Conservation (phyloP, 1,284 basidiomycete species). For the Tilletiopsis washingtonensis region DNA sequence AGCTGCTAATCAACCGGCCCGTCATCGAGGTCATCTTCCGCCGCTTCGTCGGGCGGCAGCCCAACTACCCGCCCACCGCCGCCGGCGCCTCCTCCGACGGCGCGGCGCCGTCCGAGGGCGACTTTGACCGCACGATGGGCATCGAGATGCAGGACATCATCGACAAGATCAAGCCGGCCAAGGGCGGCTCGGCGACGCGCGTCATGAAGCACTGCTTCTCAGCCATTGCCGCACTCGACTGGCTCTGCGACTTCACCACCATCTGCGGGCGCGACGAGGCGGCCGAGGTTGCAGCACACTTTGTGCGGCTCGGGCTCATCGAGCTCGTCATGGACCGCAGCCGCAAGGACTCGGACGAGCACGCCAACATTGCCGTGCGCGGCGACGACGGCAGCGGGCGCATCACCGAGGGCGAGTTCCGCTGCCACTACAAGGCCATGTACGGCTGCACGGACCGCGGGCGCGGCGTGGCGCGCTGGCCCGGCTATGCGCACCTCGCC, state of each 20-base stretch:
- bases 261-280: conserved; percentile 93
- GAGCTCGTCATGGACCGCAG: conserved; percentile 59
- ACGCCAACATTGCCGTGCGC: conserved; percentile 26
- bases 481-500: conserved; percentile 8
- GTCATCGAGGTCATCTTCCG: conserved; percentile 93
- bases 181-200: conserved; percentile 33
- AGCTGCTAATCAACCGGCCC: conserved; percentile 87
- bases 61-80: conserved; percentile 13
- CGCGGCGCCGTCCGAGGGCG: conserved; percentile 3
- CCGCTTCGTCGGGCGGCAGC: conserved; percentile 71
- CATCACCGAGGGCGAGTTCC: conserved; percentile 61
- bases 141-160: conserved; percentile 57
- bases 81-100: not conserved
- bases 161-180: conserved; percentile 50
- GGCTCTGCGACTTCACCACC: conserved; percentile 95
- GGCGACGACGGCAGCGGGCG: conserved; percentile 31
- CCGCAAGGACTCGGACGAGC: conserved; percentile 30
- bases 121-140: conserved; percentile 51
- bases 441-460: conserved; percentile 92
- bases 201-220: conserved; percentile 76
- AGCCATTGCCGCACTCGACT: conserved; percentile 79
- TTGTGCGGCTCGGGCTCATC: conserved; percentile 89
- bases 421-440: conserved; percentile 85
- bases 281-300: conserved; percentile 92
- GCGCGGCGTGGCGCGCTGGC: conserved; percentile 68